phyloP scores from a whole-genome alignment of 306 rosid species.

The Spatholobus suberectus region DNA sequence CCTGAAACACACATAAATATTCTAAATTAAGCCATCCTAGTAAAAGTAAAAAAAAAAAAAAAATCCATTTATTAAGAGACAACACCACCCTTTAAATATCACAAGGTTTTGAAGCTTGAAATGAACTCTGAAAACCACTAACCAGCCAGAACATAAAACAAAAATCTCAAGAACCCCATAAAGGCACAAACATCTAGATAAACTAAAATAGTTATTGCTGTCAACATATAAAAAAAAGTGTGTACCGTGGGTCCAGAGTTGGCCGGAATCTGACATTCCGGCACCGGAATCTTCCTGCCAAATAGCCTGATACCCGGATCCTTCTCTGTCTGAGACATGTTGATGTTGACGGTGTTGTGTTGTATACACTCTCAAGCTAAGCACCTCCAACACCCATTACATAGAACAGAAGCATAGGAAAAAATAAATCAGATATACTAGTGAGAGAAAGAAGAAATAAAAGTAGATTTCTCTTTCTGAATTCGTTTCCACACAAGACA shows the following conservation, averaged over 20 bases:
- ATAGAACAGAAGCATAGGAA: constrained; percentile 37
- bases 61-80: neutral
- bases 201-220: neutral
- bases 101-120: neutral
- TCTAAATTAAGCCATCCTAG: neutral
- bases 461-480: constrained; percentile 27
- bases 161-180: constrained; percentile 14
- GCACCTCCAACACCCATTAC: constrained; percentile 38
- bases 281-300: constrained; percentile 67
- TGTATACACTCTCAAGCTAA: constrained; percentile 37
- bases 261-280: constrained; percentile 58
- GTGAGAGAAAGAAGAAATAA: neutral
- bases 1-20: neutral
- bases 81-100: neutral
- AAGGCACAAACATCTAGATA: neutral
- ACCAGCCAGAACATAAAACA: constrained; percentile 21
- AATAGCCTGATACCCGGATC: constrained; percentile 69
- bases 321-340: constrained; percentile 45
- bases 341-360: constrained; percentile 10
- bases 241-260: constrained; percentile 52
- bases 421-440: neutral
- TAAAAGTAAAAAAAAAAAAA: neutral
- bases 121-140: constrained; percentile 1
- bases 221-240: neutral
- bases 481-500: constrained; percentile 39